These are phyloP conservation scores for Pythium dissimile DNA, from an alignment of 352 stramenopile genomes.

Conservation along the genomic window DNA sequence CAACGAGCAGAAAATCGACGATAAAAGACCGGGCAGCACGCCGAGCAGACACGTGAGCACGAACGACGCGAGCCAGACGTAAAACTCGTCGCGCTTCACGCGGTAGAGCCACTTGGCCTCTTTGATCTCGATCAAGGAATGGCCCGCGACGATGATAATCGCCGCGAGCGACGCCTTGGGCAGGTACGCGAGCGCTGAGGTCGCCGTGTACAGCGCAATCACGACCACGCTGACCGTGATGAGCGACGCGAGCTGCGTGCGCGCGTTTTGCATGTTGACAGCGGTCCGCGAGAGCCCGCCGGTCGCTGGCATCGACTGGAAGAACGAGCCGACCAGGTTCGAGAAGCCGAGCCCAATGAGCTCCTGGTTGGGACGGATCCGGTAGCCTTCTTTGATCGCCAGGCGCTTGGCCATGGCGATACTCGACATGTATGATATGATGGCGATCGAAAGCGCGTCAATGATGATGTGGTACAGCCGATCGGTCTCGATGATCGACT, in stretches of 20 bases:
- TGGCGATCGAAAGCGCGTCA: conserved; percentile 65
- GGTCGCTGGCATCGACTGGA: conserved; percentile 81
- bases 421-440: conserved; percentile 91
- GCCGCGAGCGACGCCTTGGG: conserved; percentile 79
- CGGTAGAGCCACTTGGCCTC: conserved; percentile 82
- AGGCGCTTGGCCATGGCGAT: conserved; percentile 87
- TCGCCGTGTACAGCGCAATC: conserved; percentile 82
- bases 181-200: conserved; percentile 75
- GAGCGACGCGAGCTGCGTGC: conserved; percentile 79
- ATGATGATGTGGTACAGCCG: conserved; percentile 57
- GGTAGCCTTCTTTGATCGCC: conserved; percentile 72
- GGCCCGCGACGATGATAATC: conserved; percentile 89
- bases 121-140: conserved; percentile 83
- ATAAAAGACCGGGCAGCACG: conserved; percentile 42
- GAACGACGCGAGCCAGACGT: conserved; percentile 55
- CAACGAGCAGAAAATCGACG: conserved; percentile 55
- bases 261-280: conserved; percentile 87
- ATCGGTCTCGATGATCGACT: conserved; percentile 42
- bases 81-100: conserved; percentile 61
- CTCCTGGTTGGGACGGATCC: conserved; percentile 75
- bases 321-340: conserved; percentile 86
- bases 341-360: conserved; percentile 83
- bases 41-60: conserved; percentile 45
- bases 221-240: conserved; percentile 83
- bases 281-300: conserved; percentile 88